These are phyloP conservation scores for Penicillium freii DNA, from an alignment of 2,329 filamentous ascomycete species.

Conservation along the genomic window DNA sequence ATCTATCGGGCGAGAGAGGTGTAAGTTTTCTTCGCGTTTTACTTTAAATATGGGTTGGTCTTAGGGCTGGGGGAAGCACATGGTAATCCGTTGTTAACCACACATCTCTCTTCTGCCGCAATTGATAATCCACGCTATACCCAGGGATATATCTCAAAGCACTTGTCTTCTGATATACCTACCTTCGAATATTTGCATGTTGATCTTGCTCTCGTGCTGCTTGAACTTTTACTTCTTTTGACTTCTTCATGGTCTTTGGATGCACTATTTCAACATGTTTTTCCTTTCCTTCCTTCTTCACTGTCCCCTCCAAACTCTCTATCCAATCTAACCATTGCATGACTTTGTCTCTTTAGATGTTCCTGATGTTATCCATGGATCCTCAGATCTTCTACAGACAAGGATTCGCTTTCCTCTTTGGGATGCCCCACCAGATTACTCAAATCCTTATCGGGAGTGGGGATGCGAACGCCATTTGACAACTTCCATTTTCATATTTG, in stretches of 20 bases:
- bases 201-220: not conserved
- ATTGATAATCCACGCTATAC: not conserved
- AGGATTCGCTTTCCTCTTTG: constrained; percentile 22
- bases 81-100: not conserved
- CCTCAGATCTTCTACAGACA: not conserved
- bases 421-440: constrained; percentile 21
- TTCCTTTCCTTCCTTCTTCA: not conserved
- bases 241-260: not conserved
- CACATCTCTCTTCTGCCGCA: not conserved
- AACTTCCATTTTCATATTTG: not conserved
- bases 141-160: not conserved
- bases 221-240: too few species aligned
- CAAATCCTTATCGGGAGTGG: constrained; percentile 21
- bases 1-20: not conserved
- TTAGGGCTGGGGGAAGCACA: not conserved
- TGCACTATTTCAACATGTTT: not conserved
- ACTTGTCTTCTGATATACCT: too few species aligned
- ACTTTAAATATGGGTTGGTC: not conserved
- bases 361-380: not conserved
- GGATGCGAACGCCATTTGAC: constrained; percentile 15
- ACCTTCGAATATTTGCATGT: not conserved
- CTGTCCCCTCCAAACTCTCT: not conserved
- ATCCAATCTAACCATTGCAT: not conserved
- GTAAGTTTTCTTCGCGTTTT: not conserved
- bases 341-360: not conserved